These are phyloP conservation scores for Pistacia vera DNA, from an alignment of 345 rosid genomes.

Conservation along the genomic window DNA sequence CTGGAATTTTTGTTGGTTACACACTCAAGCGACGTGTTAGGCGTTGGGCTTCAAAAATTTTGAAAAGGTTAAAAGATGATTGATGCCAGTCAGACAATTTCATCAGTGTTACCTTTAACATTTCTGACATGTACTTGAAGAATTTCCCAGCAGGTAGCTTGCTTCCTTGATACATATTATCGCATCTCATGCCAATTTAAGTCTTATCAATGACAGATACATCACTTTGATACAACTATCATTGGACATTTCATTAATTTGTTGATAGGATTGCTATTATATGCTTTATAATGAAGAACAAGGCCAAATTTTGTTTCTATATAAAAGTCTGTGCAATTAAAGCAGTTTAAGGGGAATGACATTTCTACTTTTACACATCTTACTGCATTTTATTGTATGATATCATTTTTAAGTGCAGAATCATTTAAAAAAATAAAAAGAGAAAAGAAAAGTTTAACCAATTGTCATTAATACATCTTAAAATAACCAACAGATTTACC, in stretches of 20 bases:
- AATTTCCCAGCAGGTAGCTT: background rate
- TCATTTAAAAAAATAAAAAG: background rate
- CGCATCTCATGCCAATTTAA: background rate
- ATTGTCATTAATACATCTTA: background rate
- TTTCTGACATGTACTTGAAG: slow-evolving; percentile 2
- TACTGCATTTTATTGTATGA: background rate
- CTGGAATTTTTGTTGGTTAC: slow-evolving; percentile 79
- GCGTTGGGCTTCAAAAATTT: slow-evolving; percentile 72
- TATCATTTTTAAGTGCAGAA: background rate
- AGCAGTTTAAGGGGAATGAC: background rate
- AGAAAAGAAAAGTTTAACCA: background rate
- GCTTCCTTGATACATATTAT: background rate
- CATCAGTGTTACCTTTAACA: background rate
- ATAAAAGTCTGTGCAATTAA: background rate
- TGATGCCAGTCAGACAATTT: slow-evolving; percentile 16
- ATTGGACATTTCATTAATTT: background rate
- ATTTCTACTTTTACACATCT: background rate
- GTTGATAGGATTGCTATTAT: background rate
- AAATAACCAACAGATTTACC: background rate
- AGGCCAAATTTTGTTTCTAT: background rate
- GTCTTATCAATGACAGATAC: background rate
- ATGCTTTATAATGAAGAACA: background rate
- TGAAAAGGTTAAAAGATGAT: slow-evolving; percentile 66
- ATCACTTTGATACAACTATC: background rate
- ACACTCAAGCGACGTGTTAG: slow-evolving; percentile 71